Evolutionary conservation across 2,329 filamentous ascomycete genomes (phyloP), one percentile per base, ranked within the genome.

Genomic region (Trichophyton benhamiae): DNA sequence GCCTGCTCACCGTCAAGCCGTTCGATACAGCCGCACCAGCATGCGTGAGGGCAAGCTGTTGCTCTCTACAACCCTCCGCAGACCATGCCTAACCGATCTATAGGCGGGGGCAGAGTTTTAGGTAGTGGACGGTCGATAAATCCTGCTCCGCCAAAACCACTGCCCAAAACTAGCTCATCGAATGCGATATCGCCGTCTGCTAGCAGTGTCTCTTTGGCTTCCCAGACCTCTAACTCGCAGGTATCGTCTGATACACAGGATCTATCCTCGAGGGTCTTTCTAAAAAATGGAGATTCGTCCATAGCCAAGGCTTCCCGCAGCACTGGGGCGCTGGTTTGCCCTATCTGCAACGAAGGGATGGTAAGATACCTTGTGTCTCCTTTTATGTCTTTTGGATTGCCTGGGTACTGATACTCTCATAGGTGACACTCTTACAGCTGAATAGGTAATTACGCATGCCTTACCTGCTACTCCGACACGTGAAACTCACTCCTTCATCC

Each of bases 281-380:
- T 94, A 58, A 82, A 83, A 48, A 80, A 82, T 76, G 78, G 80
- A 64, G 79, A 79, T 17, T 65, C 65, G 8, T 65, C 64, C 46
- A 75, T 78, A 68, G 77, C 77, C 53, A 74, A 76, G 60, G 75
- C 76, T 57, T 73, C 74, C 17, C 73, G 72, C 57, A 80, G 81
- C 65, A 79, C 77, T 57, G 81, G 83, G 59, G 77, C 83, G 73
- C 84, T 99, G 63, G 84, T 92, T 61, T 99, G 94, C 73, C 94
- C 94, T n/a, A 99, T 99, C 71, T 99, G 94, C 75, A 91, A 86
- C 68, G 95, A 97, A 76, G 91, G 96, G 75, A 99, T 99, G 94
- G 91, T 94, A 77, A 65, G 77, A 69, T 53, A 15, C 2, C n/a
- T 4, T 15, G 3, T 27, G 3, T 27, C 11, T 22, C 46, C 59